Conservation (phyloP, 108 stramenopile genomes). For the Fistulifera pelliculosa region DNA sequence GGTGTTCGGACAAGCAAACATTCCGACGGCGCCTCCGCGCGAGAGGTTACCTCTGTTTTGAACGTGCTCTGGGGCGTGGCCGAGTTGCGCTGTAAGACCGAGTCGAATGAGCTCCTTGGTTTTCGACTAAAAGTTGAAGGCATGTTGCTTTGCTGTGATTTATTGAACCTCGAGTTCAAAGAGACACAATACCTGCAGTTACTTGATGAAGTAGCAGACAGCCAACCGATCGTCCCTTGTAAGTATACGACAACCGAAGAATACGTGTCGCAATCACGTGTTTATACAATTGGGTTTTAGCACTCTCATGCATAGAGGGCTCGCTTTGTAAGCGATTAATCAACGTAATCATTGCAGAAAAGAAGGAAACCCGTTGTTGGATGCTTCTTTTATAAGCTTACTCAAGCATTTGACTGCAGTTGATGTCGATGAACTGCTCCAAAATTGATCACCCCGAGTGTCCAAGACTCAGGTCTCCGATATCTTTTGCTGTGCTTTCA, state of each 20-base stretch:
- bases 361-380: neutral
- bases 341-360: neutral
- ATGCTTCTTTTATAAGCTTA: slow-evolving; percentile 9
- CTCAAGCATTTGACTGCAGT: slow-evolving; percentile 7
- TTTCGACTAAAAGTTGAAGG: no score
- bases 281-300: slow-evolving; percentile 12
- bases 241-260: slow-evolving; percentile 1
- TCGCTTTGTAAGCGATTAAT: neutral
- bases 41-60: neutral
- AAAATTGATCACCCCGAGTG: slow-evolving; percentile 4
- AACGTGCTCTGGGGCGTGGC: no score
- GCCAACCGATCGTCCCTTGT: neutral
- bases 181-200: slow-evolving; percentile 4
- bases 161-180: slow-evolving; percentile 1
- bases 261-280: neutral
- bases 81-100: no score
- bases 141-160: neutral
- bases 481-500: neutral
- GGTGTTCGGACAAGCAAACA: neutral
- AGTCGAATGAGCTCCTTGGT: no score
- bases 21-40: neutral
- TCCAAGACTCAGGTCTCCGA: neutral
- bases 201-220: neutral
- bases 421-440: slow-evolving; percentile 8
- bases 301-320: slow-evolving; percentile 7